Conservation (phyloP, 2,329 filamentous ascomycete species). For the Fusarium pseudonygamai region DNA sequence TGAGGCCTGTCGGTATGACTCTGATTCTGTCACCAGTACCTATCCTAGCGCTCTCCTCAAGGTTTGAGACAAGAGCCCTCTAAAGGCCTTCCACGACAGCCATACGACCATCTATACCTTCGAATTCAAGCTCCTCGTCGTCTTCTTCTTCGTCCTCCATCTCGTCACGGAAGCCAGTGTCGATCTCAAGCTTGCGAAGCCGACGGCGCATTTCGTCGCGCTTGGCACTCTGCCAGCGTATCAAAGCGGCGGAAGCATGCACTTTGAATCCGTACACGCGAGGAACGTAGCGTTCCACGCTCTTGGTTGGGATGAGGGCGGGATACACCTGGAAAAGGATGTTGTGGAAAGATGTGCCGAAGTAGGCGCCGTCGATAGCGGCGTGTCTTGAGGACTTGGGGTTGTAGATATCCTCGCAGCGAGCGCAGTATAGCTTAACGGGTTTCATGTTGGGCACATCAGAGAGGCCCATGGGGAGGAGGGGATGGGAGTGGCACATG, state of each 20-base stretch:
- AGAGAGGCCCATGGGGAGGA: conserved; percentile 93
- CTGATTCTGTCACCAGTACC: neutral
- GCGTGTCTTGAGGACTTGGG: conserved; percentile 97
- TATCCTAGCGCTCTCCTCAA: conserved; percentile 1
- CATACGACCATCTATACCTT: conserved; percentile 48
- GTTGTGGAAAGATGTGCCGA: conserved; percentile 97
- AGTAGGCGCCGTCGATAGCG: conserved; percentile 96
- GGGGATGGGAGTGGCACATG: conserved; percentile 90
- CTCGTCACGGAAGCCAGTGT: conserved; percentile 81
- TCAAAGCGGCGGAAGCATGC: conserved; percentile 85
- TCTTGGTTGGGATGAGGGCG: conserved; percentile 86
- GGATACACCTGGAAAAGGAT: conserved; percentile 99
- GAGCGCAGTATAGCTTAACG: conserved; percentile 96
- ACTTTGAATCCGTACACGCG: conserved; percentile 96
- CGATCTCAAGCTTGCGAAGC: conserved; percentile 75
- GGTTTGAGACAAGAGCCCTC: neutral
- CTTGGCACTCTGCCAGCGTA: conserved; percentile 88
- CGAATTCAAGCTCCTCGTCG: conserved; percentile 57
- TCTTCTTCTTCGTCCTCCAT: conserved; percentile 71
- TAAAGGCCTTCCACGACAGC: conserved; percentile 44
- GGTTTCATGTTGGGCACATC: conserved; percentile 88
- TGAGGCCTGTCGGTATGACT: neutral
- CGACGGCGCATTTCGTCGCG: conserved; percentile 84
- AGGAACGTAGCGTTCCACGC: conserved; percentile 84
- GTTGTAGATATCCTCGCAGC: conserved; percentile 99